Conservation (phyloP, 768 basidiomycete species). For the Heimioporus sp. region DNA sequence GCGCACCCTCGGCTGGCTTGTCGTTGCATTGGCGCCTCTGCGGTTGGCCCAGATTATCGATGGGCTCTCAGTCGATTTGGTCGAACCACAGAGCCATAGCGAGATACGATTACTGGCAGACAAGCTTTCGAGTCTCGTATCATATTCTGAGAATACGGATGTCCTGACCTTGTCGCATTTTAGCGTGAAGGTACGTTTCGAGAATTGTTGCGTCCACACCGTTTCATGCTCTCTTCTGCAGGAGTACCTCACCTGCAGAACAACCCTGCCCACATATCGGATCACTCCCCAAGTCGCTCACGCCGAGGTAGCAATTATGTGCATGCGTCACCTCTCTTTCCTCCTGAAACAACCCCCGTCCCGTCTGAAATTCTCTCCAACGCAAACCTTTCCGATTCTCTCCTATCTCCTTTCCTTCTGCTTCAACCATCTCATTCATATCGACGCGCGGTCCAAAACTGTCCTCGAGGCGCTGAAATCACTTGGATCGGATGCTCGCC, state of each 20-base stretch:
- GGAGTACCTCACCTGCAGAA: slow-evolving; percentile 1
- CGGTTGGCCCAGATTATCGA: background rate
- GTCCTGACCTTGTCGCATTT: slow-evolving; percentile 1
- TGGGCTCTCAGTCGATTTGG: background rate
- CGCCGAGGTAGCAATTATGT: background rate
- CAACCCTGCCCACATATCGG: background rate
- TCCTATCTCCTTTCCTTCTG: background rate
- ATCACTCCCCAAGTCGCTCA: background rate
- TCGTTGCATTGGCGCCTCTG: background rate
- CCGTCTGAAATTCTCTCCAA: too few relatives aligned
- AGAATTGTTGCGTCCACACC: background rate
- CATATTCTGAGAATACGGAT: background rate
- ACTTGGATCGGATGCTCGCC: background rate
- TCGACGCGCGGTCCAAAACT: background rate
- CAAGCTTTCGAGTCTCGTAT: slow-evolving; percentile 1
- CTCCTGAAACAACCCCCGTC: background rate
- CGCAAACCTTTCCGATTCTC: background rate
- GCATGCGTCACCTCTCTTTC: background rate
- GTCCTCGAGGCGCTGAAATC: background rate
- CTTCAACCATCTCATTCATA: background rate
- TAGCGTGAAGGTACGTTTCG: slow-evolving; percentile 8
- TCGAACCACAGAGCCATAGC: too few relatives aligned
- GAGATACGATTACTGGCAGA: background rate
- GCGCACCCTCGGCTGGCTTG: background rate
- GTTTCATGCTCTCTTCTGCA: background rate